Conservation (phyloP, 1,284 basidiomycete genomes). For the Cryptococcus sp. region DNA sequence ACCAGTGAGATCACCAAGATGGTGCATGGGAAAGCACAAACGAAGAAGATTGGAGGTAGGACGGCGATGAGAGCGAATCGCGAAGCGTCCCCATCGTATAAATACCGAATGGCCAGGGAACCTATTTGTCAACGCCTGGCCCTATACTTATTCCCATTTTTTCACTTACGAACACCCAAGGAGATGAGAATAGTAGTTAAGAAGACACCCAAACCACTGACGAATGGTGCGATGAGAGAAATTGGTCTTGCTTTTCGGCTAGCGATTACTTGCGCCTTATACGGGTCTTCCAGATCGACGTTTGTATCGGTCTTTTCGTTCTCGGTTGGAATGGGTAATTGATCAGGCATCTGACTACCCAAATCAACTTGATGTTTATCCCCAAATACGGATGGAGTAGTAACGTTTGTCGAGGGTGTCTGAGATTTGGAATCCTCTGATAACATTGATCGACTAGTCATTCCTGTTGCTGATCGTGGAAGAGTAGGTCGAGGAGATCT, state of each 20-base stretch:
- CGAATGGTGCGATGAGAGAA: slow-evolving; percentile 5
- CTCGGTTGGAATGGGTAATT: background rate
- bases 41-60: slow-evolving; percentile 50
- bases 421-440: too few relatives aligned
- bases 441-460: too few relatives aligned
- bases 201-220: slow-evolving; percentile 3
- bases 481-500: too few relatives aligned
- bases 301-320: background rate
- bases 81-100: slow-evolving; percentile 4
- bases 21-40: slow-evolving; percentile 41
- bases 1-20: slow-evolving; percentile 24
- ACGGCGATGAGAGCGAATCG: slow-evolving; percentile 2
- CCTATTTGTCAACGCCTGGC: slow-evolving; percentile 2
- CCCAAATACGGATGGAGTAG: background rate
- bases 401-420: too few relatives aligned
- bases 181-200: slow-evolving; percentile 2
- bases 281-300: slow-evolving; percentile 8
- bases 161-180: slow-evolving; percentile 9
- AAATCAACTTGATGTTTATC: background rate
- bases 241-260: slow-evolving; percentile 5
- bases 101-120: slow-evolving; percentile 5
- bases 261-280: slow-evolving; percentile 5
- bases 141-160: background rate
- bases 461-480: too few relatives aligned
- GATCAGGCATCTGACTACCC: background rate